Evolutionary conservation across 306 rosid genomes (phyloP).

Genomic region (Lablab purpureus): DNA sequence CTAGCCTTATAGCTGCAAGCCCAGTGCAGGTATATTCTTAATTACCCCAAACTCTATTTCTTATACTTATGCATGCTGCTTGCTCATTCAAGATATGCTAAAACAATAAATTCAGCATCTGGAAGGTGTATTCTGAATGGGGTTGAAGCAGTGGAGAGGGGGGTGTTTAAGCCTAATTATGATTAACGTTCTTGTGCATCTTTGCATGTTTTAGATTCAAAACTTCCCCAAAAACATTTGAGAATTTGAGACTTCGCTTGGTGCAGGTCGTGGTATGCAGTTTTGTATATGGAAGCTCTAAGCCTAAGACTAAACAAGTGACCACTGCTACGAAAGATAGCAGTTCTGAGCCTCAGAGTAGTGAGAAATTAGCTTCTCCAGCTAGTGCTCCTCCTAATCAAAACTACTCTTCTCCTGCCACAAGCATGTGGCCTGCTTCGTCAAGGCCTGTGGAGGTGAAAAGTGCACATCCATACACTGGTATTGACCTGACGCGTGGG

Average conservation of each 20-base stretch:
- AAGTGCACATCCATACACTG: constrained; percentile 69
- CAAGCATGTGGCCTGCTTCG: constrained; percentile 72
- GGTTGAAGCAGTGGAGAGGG: neutral
- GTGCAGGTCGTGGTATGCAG: constrained; percentile 90
- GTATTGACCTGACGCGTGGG: constrained; percentile 93
- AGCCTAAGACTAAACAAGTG: constrained; percentile 67
- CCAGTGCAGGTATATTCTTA: constrained; percentile 83
- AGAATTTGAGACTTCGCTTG: constrained; percentile 33
- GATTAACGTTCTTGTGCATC: neutral
- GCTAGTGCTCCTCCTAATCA: constrained; percentile 62
- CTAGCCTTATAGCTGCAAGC: constrained; percentile 80
- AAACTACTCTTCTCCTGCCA: constrained; percentile 60
- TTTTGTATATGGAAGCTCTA: constrained; percentile 77
- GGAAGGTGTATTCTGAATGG: no score
- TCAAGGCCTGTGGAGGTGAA: constrained; percentile 63
- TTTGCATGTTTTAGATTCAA: constrained; percentile 22
- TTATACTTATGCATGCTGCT: neutral
- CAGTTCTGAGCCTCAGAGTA: constrained; percentile 60
- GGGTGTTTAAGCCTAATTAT: neutral
- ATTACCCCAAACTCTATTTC: neutral
- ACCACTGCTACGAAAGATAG: constrained; percentile 48
- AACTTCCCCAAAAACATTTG: neutral
- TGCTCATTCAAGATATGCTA: constrained; percentile 13
- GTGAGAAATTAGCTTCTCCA: constrained; percentile 63
- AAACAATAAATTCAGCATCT: neutral